Evolutionary conservation across 2,329 filamentous ascomycete genomes (phyloP).

Genomic region (Biscogniauxia sp.): DNA sequence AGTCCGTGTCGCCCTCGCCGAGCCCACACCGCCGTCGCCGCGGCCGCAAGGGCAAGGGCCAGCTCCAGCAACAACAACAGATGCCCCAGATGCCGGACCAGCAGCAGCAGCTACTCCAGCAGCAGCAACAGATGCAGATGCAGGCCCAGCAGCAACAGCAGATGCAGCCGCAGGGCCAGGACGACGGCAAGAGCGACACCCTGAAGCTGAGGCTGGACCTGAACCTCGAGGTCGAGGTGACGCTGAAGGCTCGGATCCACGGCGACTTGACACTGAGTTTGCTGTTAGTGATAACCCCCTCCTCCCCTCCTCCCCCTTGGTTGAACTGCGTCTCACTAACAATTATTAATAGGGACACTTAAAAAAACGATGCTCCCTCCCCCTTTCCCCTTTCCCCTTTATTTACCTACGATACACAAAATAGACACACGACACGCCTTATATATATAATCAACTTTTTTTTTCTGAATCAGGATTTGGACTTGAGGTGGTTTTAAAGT

Average conservation of each 20-base stretch:
- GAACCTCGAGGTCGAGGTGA: slow-evolving; percentile 81
- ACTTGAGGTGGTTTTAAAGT: too few relatives aligned
- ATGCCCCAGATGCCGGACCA: slow-evolving; percentile 9
- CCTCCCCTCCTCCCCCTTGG: background rate
- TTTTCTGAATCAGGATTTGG: too few relatives aligned
- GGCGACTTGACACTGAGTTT: slow-evolving; percentile 78
- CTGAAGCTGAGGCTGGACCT: slow-evolving; percentile 73
- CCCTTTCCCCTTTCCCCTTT: too few relatives aligned
- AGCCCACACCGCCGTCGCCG: slow-evolving; percentile 16
- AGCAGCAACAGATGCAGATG: slow-evolving; percentile 17
- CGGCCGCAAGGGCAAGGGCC: slow-evolving; percentile 14
- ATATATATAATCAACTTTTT: too few relatives aligned
- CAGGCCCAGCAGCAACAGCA: slow-evolving; percentile 6
- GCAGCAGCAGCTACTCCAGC: slow-evolving; percentile 14
- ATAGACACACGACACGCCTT: too few relatives aligned
- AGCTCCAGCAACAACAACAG: slow-evolving; percentile 4
- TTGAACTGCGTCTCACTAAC: background rate
- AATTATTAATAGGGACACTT: background rate
- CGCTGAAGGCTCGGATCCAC: slow-evolving; percentile 83
- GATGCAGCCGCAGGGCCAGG: slow-evolving; percentile 14
- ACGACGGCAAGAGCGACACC: slow-evolving; percentile 54
- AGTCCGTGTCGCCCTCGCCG: slow-evolving; percentile 20
- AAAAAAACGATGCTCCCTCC: background rate
- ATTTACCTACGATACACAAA: too few relatives aligned
- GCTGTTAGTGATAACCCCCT: slow-evolving; percentile 43